Evolutionary conservation across 1,284 basidiomycete species (phyloP), one percentile per base, ranked within the genome.

Genomic region (Ustilago xerochloae): DNA sequence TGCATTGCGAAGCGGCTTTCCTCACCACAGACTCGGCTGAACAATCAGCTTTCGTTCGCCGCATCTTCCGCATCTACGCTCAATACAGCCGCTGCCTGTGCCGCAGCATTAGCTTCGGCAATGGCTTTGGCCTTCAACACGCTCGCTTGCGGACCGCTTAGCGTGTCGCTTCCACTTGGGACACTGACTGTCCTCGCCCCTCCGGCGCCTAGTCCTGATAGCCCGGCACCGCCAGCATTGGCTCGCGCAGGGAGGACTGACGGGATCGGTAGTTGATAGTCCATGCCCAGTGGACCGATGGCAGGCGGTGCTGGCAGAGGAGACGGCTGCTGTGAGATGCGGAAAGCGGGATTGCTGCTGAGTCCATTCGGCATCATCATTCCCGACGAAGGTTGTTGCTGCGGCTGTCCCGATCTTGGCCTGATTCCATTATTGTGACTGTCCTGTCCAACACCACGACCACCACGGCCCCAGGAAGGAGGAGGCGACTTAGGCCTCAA

Each of bases 121-220:
- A 63, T 56, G 0, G 70, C 70, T 32, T 65, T 70, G 0, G 72
- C 66, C 36, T 71, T 59, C 49, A 77, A 62, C 2, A 79, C 78
- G 20, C 63, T 65, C 5, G 72, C 78, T 45, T 83, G 81, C 6
- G 81, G 78, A 6, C 81, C 81, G 45, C 78, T 80, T 36, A 82
- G 63, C 2, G 71, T 78, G 55, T 83, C 81, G 48, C 78, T 81
- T 4, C 77, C 81, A 39, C 79, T 81, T 2, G 63, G 81, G 0
- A 80, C 52, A 48, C 79, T 81, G 4, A 83, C 81, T 3, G 73
- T 76, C 16, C 62, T 59, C 2, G 67, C 67, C 0, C 81, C 79
- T 12, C 81, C 81, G 1, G 81, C 81, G 9, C 81, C 81, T 16
- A 82, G 56, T 20, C 81, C 79, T 6, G 80, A 72, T n/a, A 81